These are phyloP conservation scores for Thelephora ganbajun DNA, from an alignment of 768 basidiomycete genomes.

Conservation along the genomic window DNA sequence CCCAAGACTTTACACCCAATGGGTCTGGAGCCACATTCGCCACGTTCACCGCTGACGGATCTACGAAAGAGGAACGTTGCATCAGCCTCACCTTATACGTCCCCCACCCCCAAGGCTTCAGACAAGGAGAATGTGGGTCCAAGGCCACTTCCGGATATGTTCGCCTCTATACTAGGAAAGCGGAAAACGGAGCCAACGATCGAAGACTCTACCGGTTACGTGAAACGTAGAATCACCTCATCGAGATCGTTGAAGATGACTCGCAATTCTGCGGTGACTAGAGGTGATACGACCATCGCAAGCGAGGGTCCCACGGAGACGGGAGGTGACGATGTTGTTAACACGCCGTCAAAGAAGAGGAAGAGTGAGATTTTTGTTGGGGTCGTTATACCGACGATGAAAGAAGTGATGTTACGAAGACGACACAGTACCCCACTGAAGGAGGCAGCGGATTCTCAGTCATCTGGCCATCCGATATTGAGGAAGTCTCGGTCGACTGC, in stretches of 20 bases:
- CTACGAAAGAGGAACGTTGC: background rate
- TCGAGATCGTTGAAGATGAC: background rate
- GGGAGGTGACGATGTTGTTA: background rate
- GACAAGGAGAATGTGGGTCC: background rate
- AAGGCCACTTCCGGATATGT: background rate
- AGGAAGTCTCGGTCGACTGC: constrained; percentile 11
- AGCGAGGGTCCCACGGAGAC: constrained; percentile 4
- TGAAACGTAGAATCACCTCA: background rate
- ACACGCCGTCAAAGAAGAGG: constrained; percentile 23
- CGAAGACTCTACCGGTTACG: background rate
- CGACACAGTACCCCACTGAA: constrained; percentile 12
- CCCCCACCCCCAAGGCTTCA: too few relatives aligned
- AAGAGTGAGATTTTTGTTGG: constrained; percentile 37
- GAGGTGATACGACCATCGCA: constrained; percentile 1
- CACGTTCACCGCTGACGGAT: background rate
- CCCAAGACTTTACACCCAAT: background rate
- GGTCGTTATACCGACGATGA: constrained; percentile 31
- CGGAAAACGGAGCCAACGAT: background rate
- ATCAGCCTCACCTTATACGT: too few relatives aligned
- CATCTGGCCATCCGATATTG: constrained; percentile 1
- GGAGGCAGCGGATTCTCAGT: background rate
- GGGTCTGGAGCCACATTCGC: background rate
- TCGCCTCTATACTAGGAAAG: background rate
- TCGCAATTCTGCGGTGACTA: background rate
- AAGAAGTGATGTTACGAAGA: constrained; percentile 12